Percentiles rank a stretch among this genome's conserved stretches.
Conservation (phyloP, 768 basidiomycete genomes). For the Amanita exitialis region DNA sequence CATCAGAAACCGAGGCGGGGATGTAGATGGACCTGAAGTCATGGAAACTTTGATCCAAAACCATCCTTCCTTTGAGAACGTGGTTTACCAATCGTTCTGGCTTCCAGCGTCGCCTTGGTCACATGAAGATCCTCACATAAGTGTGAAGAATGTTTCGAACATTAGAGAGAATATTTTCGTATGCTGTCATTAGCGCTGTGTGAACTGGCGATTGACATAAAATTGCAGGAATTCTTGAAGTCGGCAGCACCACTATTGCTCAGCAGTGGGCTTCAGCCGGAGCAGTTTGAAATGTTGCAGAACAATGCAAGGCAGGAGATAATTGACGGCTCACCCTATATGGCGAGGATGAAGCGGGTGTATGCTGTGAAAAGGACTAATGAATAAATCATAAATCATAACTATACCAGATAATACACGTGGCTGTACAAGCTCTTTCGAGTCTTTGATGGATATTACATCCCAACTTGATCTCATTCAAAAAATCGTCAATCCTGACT, state of each 20-base stretch:
- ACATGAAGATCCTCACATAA: conserved; percentile 26
- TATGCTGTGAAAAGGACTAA: conserved; percentile 41
- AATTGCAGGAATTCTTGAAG: conserved; percentile 47
- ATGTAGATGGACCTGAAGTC: conserved; percentile 50
- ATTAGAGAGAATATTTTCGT: conserved; percentile 58
- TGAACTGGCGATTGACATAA: not conserved
- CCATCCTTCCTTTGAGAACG: conserved; percentile 49
- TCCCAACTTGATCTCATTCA: conserved; percentile 28
- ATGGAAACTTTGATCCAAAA: conserved; percentile 42
- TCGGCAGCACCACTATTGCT: conserved; percentile 62
- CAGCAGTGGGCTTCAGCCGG: conserved; percentile 45
- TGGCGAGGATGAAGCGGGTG: conserved; percentile 48
- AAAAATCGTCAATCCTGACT: conserved; percentile 34
- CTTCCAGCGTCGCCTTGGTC: conserved; percentile 49
- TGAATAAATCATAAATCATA: not conserved
- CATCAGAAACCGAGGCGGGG: conserved; percentile 46
- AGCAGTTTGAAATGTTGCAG: conserved; percentile 45
- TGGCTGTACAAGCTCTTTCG: not conserved
- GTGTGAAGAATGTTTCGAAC: conserved; percentile 24
- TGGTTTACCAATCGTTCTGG: conserved; percentile 51
- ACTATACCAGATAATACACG: not conserved
- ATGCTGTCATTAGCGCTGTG: conserved; percentile 5
- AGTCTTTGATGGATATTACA: conserved; percentile 19
- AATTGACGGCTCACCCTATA: conserved; percentile 33
- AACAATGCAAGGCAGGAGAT: conserved; percentile 42